Evolutionary conservation across 2,329 filamentous ascomycete species (phyloP), one percentile per base, ranked within the genome.

Genomic region (Curvularia hawaiiensis): DNA sequence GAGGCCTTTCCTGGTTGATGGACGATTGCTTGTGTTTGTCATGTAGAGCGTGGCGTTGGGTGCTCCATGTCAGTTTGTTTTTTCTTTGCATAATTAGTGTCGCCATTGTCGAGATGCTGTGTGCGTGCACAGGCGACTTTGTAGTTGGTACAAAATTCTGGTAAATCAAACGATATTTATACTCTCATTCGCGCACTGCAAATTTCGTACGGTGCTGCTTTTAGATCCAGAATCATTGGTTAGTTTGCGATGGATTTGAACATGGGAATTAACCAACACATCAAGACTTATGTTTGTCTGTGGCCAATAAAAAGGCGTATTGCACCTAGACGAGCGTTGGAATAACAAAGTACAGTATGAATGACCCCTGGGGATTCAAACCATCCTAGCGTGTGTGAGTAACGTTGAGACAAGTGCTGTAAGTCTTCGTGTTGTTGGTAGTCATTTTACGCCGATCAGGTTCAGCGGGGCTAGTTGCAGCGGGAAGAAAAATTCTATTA

Each of bases 1-100:
- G 18, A 5, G 35, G 16, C 16, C 20, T 40, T 16, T 3, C 4
- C 10, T 28, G 22, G 9, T 11, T 39, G 16, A 16, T 11, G 2
- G 30, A 40, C 22, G 35, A 38, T 46, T 41, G 24, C 28, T 5
- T 26, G 14, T 3, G 49, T 59, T 54, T 56, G 20, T 47, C 26
- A 52, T 58, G 62, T 60, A 63, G 61, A 63, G 60, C 62, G 52
- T 43, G 60, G 62, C 47, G 54, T 62, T 56, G 22, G 39, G 38
- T n/a, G 52, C 35, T 16, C 20, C 33, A n/a, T 41, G 28, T 41
- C n/a, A 33, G 8, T 1, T 44, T 45, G 41, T 45, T 31, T 31
- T 31, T 31, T 31, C 30, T 12, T 45, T 51, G 30, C 14, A 43
- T 43, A 28, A 3, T 41, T 35, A 30, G 28, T 49, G 4, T n/a